Evolutionary conservation across 2,329 filamentous ascomycete genomes (phyloP), one percentile per base, ranked within the genome.

Genomic region (Colletotrichum coccodes): DNA sequence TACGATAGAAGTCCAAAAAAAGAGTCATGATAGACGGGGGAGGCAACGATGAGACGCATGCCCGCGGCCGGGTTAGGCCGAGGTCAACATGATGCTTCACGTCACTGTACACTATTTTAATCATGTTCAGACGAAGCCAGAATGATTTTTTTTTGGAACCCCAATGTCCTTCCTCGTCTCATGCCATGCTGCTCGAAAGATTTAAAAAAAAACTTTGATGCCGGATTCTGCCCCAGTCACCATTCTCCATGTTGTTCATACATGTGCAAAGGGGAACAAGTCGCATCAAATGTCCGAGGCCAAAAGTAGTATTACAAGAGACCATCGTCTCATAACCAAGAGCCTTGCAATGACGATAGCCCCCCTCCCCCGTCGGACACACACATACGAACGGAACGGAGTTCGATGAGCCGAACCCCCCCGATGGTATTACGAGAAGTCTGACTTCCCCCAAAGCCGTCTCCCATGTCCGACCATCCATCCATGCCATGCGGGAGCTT

Each of bases 71-170:
- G 23, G 40, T 32, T 23, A 47, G 40, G 46, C 36, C 23, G 47
- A 58, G 49, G 54, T 21, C 28, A 3, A 26, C 21, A 42, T 14
- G 8, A 65, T 52, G 61, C 42, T 50, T 38, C 54, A 52, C 56
- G 54, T 60, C 54, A 69, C 21, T 68, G 65, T 68, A 68, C 61
- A 60, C 52, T 56, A 65, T 21, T 42, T 42, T 56, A 66, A 66
- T 66, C 54, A 69, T 69, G 62, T 68, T 65, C 54, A 60, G 62
- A 69, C 49, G 66, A 65, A 69, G 54, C 61, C 66, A 60, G 40
- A 60, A 66, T 49, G 44, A 68, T 12, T 11, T 32, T 64, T 32
- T 64, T 58, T 57, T 47, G 46, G 42, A 53, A 59, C 40, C 42
- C 53, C 38, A 47, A 46, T 47, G 21, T 53, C 40, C 14, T 16